phyloP scores from a whole-genome alignment of 140 eudicot species.

The Erigeron philadelphicus region DNA sequence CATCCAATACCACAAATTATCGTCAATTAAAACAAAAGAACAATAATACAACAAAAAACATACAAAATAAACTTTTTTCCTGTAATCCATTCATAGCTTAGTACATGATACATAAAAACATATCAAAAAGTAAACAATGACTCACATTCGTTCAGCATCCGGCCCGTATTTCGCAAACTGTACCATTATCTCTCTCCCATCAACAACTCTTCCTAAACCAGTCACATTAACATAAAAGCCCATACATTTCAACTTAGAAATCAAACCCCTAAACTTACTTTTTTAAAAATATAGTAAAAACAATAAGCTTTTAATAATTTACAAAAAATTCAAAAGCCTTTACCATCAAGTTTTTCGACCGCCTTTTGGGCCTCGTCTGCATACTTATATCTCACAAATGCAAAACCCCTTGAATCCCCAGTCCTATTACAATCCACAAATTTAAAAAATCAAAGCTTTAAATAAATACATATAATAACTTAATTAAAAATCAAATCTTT shows the following conservation, averaged over 20 bases:
- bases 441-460: background rate
- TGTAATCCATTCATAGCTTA: background rate
- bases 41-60: background rate
- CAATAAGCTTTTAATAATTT: background rate
- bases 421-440: constrained; percentile 36
- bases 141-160: constrained; percentile 91
- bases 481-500: background rate
- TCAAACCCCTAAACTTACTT: background rate
- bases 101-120: background rate
- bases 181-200: constrained; percentile 99
- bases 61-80: background rate
- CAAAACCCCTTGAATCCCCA: constrained; percentile 88
- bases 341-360: constrained; percentile 84
- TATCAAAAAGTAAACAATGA: background rate
- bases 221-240: background rate
- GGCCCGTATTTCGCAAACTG: constrained; percentile 97
- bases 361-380: constrained; percentile 89
- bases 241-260: background rate
- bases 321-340: background rate
- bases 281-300: background rate
- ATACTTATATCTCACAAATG: constrained; percentile 86
- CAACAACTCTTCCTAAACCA: constrained; percentile 73
- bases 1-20: background rate
- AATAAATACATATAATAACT: background rate
- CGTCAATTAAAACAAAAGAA: too few relatives aligned